Evolutionary conservation across 805 yeast species (phyloP), one percentile per base, ranked within the genome.

Genomic region (Wickerhamiella galacta): DNA sequence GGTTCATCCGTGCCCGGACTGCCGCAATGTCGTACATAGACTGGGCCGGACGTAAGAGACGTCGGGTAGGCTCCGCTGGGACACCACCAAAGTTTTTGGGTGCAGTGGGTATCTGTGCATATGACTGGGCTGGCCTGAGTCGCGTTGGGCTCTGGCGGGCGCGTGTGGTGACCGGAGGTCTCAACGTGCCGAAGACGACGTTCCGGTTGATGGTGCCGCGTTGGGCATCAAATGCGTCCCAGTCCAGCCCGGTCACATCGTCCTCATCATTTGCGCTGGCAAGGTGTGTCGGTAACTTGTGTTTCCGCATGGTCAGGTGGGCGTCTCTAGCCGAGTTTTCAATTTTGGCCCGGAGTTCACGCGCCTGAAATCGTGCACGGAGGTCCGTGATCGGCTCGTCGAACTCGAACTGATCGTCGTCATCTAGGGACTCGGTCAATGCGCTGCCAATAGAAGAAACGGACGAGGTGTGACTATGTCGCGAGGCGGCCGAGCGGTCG

Each of bases 181-280:
- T 25, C 8, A 35, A 25, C 9, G 44, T 31, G 10, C 43, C 43
- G 19, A 42, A 32, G 27, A 39, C 41, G 30, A 46, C 36, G 26
- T 46, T 43, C 16, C 37, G 31, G 35, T 45, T 42, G 10, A 39
- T 40, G 2, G 46, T 34, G 10, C 45, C 46, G 16, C 30, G 38
- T 19, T 36, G 34, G n/a, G 36, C 26, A 9, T 42, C 36, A 23
- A 44, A 29, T 20, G 36, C 38, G 11, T 45, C 48, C 12, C 42
- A 23, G 14, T 36, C 47, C 10, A 43, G 20, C n/a, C 43, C 48
- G 11, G n/a, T 15, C 15, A 27, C 9, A 12, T 27, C 30, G 21
- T 27, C 30, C 16, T 27, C 30, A 8, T 16, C 20, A 6, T 17
- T 25, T 6, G 19, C 6, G 12, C 7, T 25, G 18, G 19, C 12